phyloP scores from a whole-genome alignment of 129 eudicot genomes.

The sunflower (Helianthus annuus) region DNA sequence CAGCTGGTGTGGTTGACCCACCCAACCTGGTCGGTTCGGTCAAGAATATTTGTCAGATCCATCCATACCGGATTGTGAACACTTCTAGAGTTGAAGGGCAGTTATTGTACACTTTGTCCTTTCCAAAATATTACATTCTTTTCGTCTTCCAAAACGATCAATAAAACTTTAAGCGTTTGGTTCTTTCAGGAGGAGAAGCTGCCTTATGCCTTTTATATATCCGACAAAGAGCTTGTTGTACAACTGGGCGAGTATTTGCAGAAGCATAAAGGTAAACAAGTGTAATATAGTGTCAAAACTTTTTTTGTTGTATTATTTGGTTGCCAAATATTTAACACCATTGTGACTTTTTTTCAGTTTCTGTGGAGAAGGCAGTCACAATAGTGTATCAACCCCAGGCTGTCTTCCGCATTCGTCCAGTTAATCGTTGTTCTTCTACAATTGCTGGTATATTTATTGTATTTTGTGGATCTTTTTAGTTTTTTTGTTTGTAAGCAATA shows the following conservation, averaged over 20 bases:
- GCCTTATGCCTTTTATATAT: constrained; percentile 96
- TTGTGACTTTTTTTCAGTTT: constrained; percentile 53
- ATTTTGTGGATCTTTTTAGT: not conserved
- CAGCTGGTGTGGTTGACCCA: too few species aligned
- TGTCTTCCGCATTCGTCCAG: constrained; percentile 93
- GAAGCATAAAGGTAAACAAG: constrained; percentile 61
- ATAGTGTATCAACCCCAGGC: constrained; percentile 97
- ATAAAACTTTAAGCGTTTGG: constrained; percentile 17
- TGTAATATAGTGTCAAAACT: not conserved
- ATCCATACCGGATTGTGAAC: too few species aligned
- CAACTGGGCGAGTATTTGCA: constrained; percentile 75
- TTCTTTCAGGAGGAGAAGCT: constrained; percentile 77
- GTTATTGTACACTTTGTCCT: not conserved
- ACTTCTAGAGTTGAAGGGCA: too few species aligned
- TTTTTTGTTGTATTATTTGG: not conserved
- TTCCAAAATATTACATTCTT: not conserved
- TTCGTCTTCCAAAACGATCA: not conserved
- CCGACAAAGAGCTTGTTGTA: constrained; percentile 83
- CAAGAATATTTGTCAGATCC: too few species aligned
- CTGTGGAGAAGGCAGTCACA: constrained; percentile 94
- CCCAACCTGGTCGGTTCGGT: too few species aligned
- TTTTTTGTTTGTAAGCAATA: not conserved
- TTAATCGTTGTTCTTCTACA: constrained; percentile 94
- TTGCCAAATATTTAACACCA: not conserved
- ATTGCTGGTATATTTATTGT: constrained; percentile 66